phyloP scores from a whole-genome alignment of 495 filamentous ascomycete species.

The Penicillium macrosclerotiorum region DNA sequence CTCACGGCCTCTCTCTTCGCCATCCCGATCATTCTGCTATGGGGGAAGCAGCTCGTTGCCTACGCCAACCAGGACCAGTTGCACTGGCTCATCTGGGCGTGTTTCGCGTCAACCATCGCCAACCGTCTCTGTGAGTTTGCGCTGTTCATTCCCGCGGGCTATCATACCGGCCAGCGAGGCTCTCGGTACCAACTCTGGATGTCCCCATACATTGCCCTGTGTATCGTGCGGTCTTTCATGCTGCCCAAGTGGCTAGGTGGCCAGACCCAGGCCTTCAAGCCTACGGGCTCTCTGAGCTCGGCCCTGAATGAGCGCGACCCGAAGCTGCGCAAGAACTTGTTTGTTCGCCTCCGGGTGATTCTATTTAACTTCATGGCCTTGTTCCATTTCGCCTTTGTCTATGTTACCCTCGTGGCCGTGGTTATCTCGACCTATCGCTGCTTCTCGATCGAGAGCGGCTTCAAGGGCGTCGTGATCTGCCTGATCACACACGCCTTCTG shows the following conservation, averaged over 20 bases:
- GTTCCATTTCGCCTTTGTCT: conserved; percentile 40
- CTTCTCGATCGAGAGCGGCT: conserved; percentile 24
- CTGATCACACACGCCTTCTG: conserved; percentile 49
- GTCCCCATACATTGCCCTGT: conserved; percentile 44
- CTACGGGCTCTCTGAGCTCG: conserved; percentile 32
- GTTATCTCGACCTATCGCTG: conserved; percentile 35
- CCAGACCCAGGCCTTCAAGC: conserved; percentile 37
- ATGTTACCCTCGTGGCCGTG: conserved; percentile 38
- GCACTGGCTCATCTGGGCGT: conserved; percentile 48
- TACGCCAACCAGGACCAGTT: conserved; percentile 42
- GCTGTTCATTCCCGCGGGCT: conserved; percentile 43
- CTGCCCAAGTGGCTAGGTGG: conserved; percentile 43
- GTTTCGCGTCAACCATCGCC: conserved; percentile 36
- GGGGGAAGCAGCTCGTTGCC: conserved; percentile 43
- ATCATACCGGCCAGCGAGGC: conserved; percentile 42
- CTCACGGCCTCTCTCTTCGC: conserved; percentile 41
- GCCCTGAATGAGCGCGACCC: conserved; percentile 33
- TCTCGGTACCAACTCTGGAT: conserved; percentile 45
- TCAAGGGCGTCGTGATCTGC: conserved; percentile 32
- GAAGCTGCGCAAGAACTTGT: conserved; percentile 27
- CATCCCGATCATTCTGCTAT: conserved; percentile 46
- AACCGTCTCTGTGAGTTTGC: conserved; percentile 44
- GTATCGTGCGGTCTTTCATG: conserved; percentile 42
- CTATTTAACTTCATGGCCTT: conserved; percentile 36
- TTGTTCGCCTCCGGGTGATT: conserved; percentile 29